Evolutionary conservation across 768 basidiomycete genomes (phyloP), one percentile per base, ranked within the genome.

Genomic region (Cystofilobasidium ferigula): DNA sequence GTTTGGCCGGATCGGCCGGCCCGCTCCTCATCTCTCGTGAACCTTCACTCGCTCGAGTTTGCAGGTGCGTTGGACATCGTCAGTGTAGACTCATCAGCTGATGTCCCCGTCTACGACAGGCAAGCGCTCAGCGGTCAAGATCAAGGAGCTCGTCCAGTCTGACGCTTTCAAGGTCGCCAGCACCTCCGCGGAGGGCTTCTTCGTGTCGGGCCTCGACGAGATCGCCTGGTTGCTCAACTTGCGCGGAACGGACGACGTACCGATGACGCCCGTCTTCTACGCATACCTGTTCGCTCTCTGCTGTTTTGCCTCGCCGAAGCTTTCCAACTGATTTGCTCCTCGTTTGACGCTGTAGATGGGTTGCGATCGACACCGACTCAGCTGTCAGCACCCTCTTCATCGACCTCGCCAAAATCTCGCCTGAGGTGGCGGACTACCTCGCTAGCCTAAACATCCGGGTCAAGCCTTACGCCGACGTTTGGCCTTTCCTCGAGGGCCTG

Each of bases 201-300:
- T 94, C 0, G 82, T 97, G 5, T 86, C 81, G n/a, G 85, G 86
- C 81, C 82, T 98, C 26, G 94, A 98, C 74, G 94, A 98, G 74
- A 84, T 94, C 58, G 91, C 90, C 0, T 98, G 75, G 74, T 36
- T 73, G 48, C 74, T 75, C 71, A 76, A 97, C 75, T 79, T 99
- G 36, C 85, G 94, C 69, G 93, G 92, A 0, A 82, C 85, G 2
- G 38, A 42, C n/a, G 93, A 97, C 72, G 85, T 97, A 56, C 89
- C 89, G 0, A 89, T 84, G 79, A 92, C 89, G 73, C 94, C 94
- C 0, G 82, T 98, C 12, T 94, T 95, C 78, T 87, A 87, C 60
- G 82, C 87, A 0, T 98, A 94, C 73, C 77, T 93, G 24, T 88
- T 85, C 71, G 80, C 97, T 45, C 81, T n/a, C n/a, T n/a, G n/a